Evolutionary conservation across 2,329 filamentous ascomycete genomes (phyloP), one percentile per base, ranked within the genome.

Genomic region (Alternaria novae-zelandiae): DNA sequence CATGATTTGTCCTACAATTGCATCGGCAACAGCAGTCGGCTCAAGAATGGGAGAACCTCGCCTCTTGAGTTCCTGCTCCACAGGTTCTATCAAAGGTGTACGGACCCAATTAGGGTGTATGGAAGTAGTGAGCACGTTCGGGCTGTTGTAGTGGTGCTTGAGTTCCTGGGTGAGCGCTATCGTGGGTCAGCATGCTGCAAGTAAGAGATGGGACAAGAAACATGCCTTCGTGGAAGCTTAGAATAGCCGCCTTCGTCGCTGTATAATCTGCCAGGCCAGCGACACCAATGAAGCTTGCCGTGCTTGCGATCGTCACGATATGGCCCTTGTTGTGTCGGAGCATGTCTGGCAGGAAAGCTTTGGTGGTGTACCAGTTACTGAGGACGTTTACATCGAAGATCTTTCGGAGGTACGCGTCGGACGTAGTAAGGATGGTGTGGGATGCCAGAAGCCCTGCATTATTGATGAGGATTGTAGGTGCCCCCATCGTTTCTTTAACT

Each of bases 241-340:
- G 73, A 0, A 85, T 84, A 23, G 81, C 85, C 0, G 82, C 82
- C 72, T 88, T 88, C 50, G 83, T 83, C 54, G 81, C 81, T 45
- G 79, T 81, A 72, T 88, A 88, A 64, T 87, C 85, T 10, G 83
- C 83, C 65, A 88, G 83, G 28, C 84, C 82, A 2, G 79, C 82
- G 5, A 83, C 66, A 1, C 78, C 77, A 6, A 86, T 61, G 68
- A 85, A 87, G 36, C 83, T 84, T 10, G 85, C 85, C 70, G 84
- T 79, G 61, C 83, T 86, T 3, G 87, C 86, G 13, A 89, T 80
- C 0, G 85, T 87, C 11, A 89, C 80, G 28, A 89, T 79, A 64
- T 88, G 86, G 3, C 87, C 87, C 74, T 71, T 83, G 59, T 79
- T 75, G 17, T 67, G 56, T 4, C 63, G 56, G 20, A 80, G 70